Evolutionary conservation across 1,284 basidiomycete species (phyloP).

Genomic region (Porodaedalea pini): DNA sequence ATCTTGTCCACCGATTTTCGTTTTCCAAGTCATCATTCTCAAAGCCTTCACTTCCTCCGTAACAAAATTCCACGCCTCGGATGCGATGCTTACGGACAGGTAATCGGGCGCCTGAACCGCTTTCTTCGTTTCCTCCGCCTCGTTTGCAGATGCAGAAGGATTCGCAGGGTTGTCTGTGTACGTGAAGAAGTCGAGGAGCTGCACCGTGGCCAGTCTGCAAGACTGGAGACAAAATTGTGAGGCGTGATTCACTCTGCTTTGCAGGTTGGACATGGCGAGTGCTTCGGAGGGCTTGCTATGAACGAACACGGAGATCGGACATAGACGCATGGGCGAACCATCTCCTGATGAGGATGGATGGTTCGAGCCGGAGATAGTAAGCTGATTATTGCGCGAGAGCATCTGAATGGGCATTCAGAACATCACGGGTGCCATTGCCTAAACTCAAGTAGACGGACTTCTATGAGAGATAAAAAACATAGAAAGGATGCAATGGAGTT

Average conservation of each 20-base stretch:
- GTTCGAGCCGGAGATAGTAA: slow-evolving; percentile 1
- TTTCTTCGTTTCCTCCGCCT: slow-evolving; percentile 3
- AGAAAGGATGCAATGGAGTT: too few species aligned
- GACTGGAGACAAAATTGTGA: slow-evolving; percentile 13
- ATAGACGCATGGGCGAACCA: slow-evolving; percentile 16
- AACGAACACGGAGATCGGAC: slow-evolving; percentile 11
- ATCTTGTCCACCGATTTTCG: slow-evolving; percentile 9
- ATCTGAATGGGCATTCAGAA: not conserved
- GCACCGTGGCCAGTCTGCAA: slow-evolving; percentile 5
- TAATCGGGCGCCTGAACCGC: not conserved
- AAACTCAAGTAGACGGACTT: not conserved
- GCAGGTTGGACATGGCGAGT: not conserved
- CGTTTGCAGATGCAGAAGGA: not conserved
- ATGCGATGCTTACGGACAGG: not conserved
- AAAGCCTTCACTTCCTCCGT: slow-evolving; percentile 12
- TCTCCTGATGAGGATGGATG: slow-evolving; percentile 4
- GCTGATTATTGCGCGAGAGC: not conserved
- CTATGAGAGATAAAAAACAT: not conserved
- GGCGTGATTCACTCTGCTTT: slow-evolving; percentile 9
- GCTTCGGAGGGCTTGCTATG: slow-evolving; percentile 3
- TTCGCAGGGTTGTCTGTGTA: not conserved
- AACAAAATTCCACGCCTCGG: not conserved
- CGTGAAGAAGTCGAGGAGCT: slow-evolving; percentile 7
- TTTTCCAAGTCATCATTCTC: slow-evolving; percentile 11
- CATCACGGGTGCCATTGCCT: slow-evolving; percentile 7